Conservation (phyloP, 495 filamentous ascomycete species). For the Daldinia vernicosa region DNA sequence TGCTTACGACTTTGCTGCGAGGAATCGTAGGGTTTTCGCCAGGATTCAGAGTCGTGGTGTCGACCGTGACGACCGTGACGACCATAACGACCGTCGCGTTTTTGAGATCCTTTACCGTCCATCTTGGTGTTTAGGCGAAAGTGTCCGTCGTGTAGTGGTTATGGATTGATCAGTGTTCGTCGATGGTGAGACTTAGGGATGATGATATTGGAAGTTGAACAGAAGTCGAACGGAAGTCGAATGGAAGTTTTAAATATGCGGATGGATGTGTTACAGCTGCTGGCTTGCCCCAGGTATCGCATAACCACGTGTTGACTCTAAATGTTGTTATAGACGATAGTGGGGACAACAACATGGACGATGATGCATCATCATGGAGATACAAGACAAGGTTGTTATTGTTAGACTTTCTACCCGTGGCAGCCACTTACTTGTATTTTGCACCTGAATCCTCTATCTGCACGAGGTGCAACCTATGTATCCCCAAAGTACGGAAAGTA, state of each 20-base stretch:
- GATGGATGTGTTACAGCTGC: background rate
- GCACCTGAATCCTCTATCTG: background rate
- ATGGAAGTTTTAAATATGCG: background rate
- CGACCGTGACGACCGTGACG: background rate
- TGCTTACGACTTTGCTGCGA: background rate
- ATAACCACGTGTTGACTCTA: background rate
- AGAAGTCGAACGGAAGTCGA: background rate
- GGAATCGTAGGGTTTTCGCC: background rate
- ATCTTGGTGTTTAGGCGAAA: background rate
- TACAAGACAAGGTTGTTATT: background rate
- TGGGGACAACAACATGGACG: background rate
- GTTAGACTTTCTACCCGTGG: background rate
- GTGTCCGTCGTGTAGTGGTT: background rate
- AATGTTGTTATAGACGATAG: background rate
- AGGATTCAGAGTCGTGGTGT: background rate
- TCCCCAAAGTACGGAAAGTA: background rate
- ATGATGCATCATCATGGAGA: background rate
- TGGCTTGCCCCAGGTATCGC: background rate
- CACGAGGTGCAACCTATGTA: background rate
- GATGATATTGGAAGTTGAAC: background rate
- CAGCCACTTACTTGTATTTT: background rate
- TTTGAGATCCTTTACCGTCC: background rate
- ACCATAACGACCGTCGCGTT: background rate
- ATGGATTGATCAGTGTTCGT: background rate
- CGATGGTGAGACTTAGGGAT: background rate